Percentiles rank a stretch among this genome's conserved stretches.
These are phyloP conservation scores for Ceratocystis smalleyi DNA, from an alignment of 2,329 filamentous ascomycete species.

Conservation along the genomic window DNA sequence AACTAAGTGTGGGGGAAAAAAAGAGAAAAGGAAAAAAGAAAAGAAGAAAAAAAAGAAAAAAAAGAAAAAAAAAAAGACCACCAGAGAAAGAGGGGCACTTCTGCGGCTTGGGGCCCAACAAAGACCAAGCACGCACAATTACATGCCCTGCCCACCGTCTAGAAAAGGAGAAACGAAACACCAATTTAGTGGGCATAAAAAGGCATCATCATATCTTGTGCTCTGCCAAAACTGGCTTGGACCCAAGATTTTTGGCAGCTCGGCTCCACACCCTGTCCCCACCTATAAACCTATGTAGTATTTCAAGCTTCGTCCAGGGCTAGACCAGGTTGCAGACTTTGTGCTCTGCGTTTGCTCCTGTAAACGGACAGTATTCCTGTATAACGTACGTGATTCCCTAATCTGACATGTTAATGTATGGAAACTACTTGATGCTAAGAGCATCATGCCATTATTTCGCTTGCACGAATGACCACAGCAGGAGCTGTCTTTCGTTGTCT, in stretches of 20 bases:
- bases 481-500: conserved; percentile 17
- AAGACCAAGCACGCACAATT: no score
- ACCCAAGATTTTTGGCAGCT: neutral
- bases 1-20: neutral
- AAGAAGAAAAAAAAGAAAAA: neutral
- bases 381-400: neutral
- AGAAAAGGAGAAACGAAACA: no score
- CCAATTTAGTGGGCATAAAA: no score
- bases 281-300: neutral
- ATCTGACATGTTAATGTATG: neutral
- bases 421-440: neutral
- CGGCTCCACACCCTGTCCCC: neutral
- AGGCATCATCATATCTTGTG: neutral
- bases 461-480: neutral
- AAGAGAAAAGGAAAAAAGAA: neutral
- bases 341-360: neutral
- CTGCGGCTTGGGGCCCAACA: no score
- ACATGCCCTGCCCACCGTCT: no score
- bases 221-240: neutral
- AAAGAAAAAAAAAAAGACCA: neutral
- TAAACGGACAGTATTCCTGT: neutral
- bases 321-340: neutral
- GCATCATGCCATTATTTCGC: conserved; percentile 4
- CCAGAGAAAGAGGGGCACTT: no score
- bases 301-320: neutral